phyloP scores from a whole-genome alignment of 2,329 filamentous ascomycete species.

The Scedosporium aurantiacum region DNA sequence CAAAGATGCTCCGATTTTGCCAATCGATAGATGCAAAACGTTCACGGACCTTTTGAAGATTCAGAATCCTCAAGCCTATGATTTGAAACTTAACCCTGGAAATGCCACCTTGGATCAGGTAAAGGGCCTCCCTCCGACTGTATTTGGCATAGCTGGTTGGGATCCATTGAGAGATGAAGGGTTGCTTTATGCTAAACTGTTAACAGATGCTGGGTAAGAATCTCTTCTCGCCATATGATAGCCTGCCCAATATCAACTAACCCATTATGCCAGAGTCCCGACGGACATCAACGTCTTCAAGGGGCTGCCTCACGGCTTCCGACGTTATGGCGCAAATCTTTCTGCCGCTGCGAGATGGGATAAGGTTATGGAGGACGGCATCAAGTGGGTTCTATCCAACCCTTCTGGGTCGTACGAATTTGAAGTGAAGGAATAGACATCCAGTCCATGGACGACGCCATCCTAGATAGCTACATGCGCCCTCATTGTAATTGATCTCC shows the following conservation, averaged over 20 bases:
- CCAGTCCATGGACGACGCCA: not conserved
- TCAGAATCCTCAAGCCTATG: slow-evolving; percentile 14
- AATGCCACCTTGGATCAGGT: slow-evolving; percentile 22
- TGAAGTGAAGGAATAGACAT: slow-evolving; percentile 7
- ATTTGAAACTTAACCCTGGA: slow-evolving; percentile 29
- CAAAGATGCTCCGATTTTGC: slow-evolving; percentile 36
- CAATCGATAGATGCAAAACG: slow-evolving; percentile 22
- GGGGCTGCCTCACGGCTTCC: slow-evolving; percentile 41
- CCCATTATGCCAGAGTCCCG: slow-evolving; percentile 26
- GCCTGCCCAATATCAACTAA: not conserved
- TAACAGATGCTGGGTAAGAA: slow-evolving; percentile 31
- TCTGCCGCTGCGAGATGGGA: slow-evolving; percentile 30
- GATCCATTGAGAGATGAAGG: slow-evolving; percentile 40
- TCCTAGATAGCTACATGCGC: not conserved
- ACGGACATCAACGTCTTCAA: slow-evolving; percentile 36
- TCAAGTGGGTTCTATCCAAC: slow-evolving; percentile 27
- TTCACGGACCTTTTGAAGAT: slow-evolving; percentile 20
- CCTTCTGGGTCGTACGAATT: slow-evolving; percentile 19
- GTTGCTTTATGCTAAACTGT: slow-evolving; percentile 30
- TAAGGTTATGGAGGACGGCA: slow-evolving; percentile 28
- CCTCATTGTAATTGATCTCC: too few species aligned
- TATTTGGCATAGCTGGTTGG: slow-evolving; percentile 31
- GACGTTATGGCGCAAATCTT: slow-evolving; percentile 26
- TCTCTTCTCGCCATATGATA: not conserved
- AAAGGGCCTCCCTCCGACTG: slow-evolving; percentile 29